Conservation (phyloP, 2,329 filamentous ascomycete species). For the Neonectria neomacrospora region DNA sequence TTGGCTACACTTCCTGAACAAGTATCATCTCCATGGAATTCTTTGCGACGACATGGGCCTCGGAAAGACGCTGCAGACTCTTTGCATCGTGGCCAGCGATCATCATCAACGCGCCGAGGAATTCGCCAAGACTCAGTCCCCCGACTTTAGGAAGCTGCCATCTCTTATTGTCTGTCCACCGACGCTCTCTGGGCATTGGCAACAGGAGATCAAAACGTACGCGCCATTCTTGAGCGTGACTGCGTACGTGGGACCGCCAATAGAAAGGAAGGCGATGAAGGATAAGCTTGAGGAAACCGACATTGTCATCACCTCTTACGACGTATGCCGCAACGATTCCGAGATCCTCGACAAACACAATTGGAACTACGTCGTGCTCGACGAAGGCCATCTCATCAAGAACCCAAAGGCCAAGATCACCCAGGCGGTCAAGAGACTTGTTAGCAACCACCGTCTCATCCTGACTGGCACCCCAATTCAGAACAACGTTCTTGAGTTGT, state of each 20-base stretch:
- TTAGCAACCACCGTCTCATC: conserved; percentile 94
- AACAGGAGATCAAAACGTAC: conserved; percentile 95
- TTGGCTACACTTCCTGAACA: conserved; percentile 97
- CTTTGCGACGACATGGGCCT: conserved; percentile 99
- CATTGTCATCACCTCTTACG: conserved; percentile 96
- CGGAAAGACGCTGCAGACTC: conserved; percentile 95
- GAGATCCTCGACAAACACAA: conserved; percentile 83
- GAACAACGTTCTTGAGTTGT: conserved; percentile 96
- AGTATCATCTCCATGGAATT: conserved; percentile 97
- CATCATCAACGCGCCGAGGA: conserved; percentile 94
- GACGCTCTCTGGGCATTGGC: conserved; percentile 97
- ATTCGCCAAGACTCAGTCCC: conserved; percentile 81
- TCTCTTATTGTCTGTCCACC: conserved; percentile 97
- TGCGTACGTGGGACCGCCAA: conserved; percentile 90
- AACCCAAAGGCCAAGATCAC: conserved; percentile 98
- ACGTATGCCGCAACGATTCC: conserved; percentile 96
- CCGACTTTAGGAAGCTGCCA: conserved; percentile 82
- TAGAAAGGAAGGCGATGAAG: conserved; percentile 79
- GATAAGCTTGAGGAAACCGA: conserved; percentile 80
- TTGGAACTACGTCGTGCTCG: conserved; percentile 98
- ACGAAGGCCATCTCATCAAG: conserved; percentile 98
- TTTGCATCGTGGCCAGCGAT: conserved; percentile 98
- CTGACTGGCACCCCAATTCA: conserved; percentile 97
- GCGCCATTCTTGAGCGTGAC: conserved; percentile 92
- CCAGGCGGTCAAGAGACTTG: conserved; percentile 87